Conservation (phyloP, 345 rosid species). For the Carallia pectinifolia region DNA sequence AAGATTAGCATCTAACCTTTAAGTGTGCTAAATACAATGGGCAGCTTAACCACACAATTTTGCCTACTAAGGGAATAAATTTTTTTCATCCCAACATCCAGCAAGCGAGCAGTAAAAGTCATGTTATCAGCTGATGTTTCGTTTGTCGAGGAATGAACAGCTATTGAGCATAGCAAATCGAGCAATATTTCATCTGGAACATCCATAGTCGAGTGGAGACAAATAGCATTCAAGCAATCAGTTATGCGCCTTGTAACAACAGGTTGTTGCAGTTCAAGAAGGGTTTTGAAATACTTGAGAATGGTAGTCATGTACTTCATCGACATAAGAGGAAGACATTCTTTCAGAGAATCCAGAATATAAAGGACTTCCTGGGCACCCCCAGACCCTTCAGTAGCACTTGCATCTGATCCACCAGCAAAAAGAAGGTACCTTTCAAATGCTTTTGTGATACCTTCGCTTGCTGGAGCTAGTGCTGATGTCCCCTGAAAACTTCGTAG, state of each 20-base stretch:
- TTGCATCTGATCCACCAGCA: slow-evolving; percentile 55
- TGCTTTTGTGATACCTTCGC: slow-evolving; percentile 59
- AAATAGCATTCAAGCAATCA: slow-evolving; percentile 61
- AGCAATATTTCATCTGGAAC: slow-evolving; percentile 68
- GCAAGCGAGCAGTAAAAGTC: slow-evolving; percentile 70
- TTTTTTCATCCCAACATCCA: slow-evolving; percentile 77
- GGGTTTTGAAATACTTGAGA: slow-evolving; percentile 63
- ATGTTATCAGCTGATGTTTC: slow-evolving; percentile 71
- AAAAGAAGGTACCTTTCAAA: slow-evolving; percentile 71
- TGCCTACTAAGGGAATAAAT: slow-evolving; percentile 57
- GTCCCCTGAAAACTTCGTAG: slow-evolving; percentile 57
- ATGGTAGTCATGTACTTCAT: slow-evolving; percentile 43
- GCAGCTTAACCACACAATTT: slow-evolving; percentile 68
- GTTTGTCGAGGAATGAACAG: slow-evolving; percentile 45
- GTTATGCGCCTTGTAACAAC: slow-evolving; percentile 68
- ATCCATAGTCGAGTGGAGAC: slow-evolving; percentile 48
- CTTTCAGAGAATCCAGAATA: slow-evolving; percentile 67
- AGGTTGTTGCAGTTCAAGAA: slow-evolving; percentile 58
- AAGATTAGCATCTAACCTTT: slow-evolving; percentile 51
- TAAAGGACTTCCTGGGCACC: slow-evolving; percentile 80
- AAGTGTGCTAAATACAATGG: slow-evolving; percentile 64
- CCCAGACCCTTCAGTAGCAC: slow-evolving; percentile 49
- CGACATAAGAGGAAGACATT: slow-evolving; percentile 74
- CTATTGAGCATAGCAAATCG: slow-evolving; percentile 56
- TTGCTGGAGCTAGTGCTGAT: slow-evolving; percentile 48